Conservation (phyloP, 1,139 yeast species). For the Pichia sp. region DNA sequence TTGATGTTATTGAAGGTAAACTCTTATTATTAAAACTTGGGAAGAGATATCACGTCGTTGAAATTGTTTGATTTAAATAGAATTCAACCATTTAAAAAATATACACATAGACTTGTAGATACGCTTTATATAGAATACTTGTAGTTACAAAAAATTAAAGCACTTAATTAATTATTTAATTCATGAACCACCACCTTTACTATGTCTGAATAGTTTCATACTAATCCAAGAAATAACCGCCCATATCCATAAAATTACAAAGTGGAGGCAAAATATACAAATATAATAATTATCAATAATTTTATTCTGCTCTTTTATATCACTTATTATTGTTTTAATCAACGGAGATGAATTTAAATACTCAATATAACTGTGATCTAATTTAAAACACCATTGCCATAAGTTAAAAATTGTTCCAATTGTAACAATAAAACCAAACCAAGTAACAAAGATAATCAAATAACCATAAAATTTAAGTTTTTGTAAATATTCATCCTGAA, state of each 20-base stretch:
- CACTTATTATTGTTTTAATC: constrained; percentile 4
- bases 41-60: constrained; percentile 58
- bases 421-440: constrained; percentile 39
- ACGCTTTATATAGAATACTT: not conserved
- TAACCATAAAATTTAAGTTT: constrained; percentile 34
- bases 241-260: constrained; percentile 72
- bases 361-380: constrained; percentile 2
- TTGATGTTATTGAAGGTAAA: constrained; percentile 51
- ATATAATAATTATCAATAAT: constrained; percentile 39
- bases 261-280: constrained; percentile 45
- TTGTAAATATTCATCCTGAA: constrained; percentile 7
- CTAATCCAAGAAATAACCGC: constrained; percentile 71
- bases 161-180: not conserved
- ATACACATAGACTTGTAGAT: not conserved
- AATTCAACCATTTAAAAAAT: not conserved
- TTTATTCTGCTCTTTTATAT: constrained; percentile 14
- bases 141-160: not conserved
- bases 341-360: not conserved
- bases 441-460: constrained; percentile 33
- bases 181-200: constrained; percentile 46
- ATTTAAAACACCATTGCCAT: constrained; percentile 39
- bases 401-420: constrained; percentile 38
- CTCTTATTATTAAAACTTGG: constrained; percentile 69
- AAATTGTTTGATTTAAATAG: constrained; percentile 28
- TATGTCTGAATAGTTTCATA: constrained; percentile 67